Evolutionary conservation across 805 yeast genomes (phyloP), one percentile per base, ranked within the genome.

Genomic region (Candida coleopterorum): DNA sequence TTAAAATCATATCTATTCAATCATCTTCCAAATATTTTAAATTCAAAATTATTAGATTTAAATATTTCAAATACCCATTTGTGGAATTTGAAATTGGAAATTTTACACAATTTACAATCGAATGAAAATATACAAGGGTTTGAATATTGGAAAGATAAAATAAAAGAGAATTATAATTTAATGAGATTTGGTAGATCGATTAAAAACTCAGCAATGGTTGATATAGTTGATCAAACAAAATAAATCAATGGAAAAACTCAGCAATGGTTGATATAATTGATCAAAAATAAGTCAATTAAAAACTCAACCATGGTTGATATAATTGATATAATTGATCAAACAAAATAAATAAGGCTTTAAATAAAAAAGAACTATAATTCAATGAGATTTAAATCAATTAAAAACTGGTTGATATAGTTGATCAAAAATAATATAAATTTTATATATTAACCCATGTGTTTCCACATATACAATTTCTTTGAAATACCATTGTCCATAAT

Each of bases 401-500:
- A 45, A 24, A 37, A 47, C 4, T 37, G 25, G 65, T 58, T 17
- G 62, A 50, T 22, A 41, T 60, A 9, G 32, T 44, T 25, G 61
- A 56, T 39, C 53, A 42, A 18, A 42, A 28, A 2, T 17, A n/a
- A n/a, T n/a, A n/a, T n/a, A n/a, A n/a, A n/a, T n/a, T 24, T 21
- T 32, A 20, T 21, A 31, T 23, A 24, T 71, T 72, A 2, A 77
- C 77, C 90, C 90, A 83, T 4, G 79, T 70, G 25, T 85, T 83
- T 0, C 93, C 93, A 56, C 95, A 85, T 24, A 84, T 62, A 57
- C 95, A 85, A 18, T 76, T 76, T 42, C 88, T 64, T 46, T 81
- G 88, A 53, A 77, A 80, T 1, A 81, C 79, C 60, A 77, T 64
- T 1, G 82, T 72, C 83, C 86, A 74, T 38, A 56, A 49, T 25